Conservation (phyloP, 805 yeast species). For the Zygoascus biomembranicola region DNA sequence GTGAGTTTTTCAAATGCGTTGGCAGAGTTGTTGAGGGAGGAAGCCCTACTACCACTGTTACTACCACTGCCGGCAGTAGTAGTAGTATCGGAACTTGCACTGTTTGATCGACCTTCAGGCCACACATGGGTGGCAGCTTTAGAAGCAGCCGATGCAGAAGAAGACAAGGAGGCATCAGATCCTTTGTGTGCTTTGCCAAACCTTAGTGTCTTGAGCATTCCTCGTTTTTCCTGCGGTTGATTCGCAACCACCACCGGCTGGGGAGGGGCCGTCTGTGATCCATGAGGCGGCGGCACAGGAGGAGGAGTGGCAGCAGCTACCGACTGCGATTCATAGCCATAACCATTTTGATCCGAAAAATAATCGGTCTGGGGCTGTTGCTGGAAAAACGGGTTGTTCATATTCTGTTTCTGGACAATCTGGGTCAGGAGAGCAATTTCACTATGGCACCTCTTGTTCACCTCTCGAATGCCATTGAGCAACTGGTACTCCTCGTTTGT, state of each 20-base stretch:
- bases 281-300: not conserved
- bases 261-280: not conserved
- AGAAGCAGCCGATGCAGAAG: slow-evolving; percentile 2
- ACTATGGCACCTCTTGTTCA: not conserved
- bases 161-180: not conserved
- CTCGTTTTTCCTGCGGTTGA: not conserved
- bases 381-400: not conserved
- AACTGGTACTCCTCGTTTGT: not conserved
- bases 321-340: not conserved
- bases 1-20: slow-evolving; percentile 7
- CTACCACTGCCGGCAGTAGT: not conserved
- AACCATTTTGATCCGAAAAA: not conserved
- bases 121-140: slow-evolving; percentile 22
- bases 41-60: not conserved
- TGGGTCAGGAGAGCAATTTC: not conserved
- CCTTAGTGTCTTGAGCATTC: slow-evolving; percentile 18
- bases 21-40: slow-evolving; percentile 1
- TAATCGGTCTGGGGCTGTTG: not conserved
- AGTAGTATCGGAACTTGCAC: not conserved
- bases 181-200: slow-evolving; percentile 13
- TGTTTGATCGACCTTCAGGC: slow-evolving; percentile 7
- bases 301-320: not conserved
- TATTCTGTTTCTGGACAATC: not conserved
- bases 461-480: slow-evolving; percentile 1
- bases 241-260: not conserved